Percentiles rank a stretch among this genome's conserved stretches.
phyloP scores from a whole-genome alignment of 2,329 filamentous ascomycete genomes.

The Juglanconis juglandina region DNA sequence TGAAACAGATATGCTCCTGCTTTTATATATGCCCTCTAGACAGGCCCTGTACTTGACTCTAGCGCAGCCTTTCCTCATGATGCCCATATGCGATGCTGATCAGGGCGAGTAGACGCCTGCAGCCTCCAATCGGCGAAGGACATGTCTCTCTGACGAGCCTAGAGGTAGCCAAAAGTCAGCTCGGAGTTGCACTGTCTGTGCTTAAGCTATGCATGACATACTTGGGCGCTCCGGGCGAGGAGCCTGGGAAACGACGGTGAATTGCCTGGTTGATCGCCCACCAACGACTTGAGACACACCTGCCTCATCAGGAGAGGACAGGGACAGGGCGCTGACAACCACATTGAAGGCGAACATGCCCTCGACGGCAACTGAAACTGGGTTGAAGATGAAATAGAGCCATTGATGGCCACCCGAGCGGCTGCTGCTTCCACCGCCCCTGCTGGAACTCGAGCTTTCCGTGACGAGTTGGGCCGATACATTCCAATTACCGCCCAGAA shows the following conservation, averaged over 20 bases:
- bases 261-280: background rate
- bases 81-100: background rate
- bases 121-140: conserved; percentile 1
- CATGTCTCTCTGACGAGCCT: background rate
- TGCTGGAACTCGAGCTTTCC: background rate
- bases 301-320: background rate
- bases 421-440: conserved; percentile 3
- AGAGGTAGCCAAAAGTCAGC: background rate
- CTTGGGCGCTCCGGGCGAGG: background rate
- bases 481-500: background rate
- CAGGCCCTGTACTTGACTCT: background rate
- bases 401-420: background rate
- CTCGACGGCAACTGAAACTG: background rate
- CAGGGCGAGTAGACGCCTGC: background rate
- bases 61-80: background rate
- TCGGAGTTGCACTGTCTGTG: background rate
- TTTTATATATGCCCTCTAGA: background rate
- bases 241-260: background rate
- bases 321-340: background rate
- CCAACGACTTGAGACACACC: background rate
- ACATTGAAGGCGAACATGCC: conserved; percentile 1
- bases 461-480: background rate
- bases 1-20: too few species aligned
- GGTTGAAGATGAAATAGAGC: conserved; percentile 13
- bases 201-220: background rate